phyloP scores from a whole-genome alignment of 2,329 filamentous ascomycete genomes.

The Xylariomycetidae sp. region DNA sequence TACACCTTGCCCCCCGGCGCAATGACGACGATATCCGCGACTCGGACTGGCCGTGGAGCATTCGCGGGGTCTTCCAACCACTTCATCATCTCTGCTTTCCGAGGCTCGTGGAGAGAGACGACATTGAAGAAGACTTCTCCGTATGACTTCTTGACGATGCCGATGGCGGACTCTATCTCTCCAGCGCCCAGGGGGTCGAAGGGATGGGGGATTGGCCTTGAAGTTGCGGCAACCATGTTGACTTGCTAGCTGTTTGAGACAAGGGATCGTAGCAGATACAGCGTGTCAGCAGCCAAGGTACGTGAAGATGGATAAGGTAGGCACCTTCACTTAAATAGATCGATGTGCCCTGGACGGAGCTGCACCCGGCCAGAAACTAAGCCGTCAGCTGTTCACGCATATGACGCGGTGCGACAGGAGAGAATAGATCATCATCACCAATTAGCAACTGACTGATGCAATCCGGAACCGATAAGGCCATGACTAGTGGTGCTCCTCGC shows the following conservation, averaged over 20 bases:
- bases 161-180: slow-evolving; percentile 69
- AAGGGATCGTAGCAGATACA: neutral
- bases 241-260: no score
- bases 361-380: neutral
- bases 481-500: slow-evolving; percentile 6
- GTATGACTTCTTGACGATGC: slow-evolving; percentile 63
- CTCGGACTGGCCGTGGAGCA: slow-evolving; percentile 57
- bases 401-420: slow-evolving; percentile 8
- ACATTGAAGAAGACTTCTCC: slow-evolving; percentile 77
- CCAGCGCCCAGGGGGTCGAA: slow-evolving; percentile 67
- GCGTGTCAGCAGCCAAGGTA: neutral
- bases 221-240: slow-evolving; percentile 18
- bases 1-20: slow-evolving; percentile 72
- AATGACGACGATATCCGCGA: slow-evolving; percentile 81
- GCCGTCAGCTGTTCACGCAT: slow-evolving; percentile 7
- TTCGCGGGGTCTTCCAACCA: slow-evolving; percentile 65
- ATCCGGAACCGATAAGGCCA: slow-evolving; percentile 19
- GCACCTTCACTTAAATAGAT: neutral
- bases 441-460: slow-evolving; percentile 19
- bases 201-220: slow-evolving; percentile 47
- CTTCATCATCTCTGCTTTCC: slow-evolving; percentile 74
- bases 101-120: slow-evolving; percentile 76
- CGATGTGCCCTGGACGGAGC: neutral
- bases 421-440: slow-evolving; percentile 8
- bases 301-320: neutral